These are phyloP conservation scores for Ascosphaera apis DNA, from an alignment of 2,329 filamentous ascomycete species.

Conservation along the genomic window DNA sequence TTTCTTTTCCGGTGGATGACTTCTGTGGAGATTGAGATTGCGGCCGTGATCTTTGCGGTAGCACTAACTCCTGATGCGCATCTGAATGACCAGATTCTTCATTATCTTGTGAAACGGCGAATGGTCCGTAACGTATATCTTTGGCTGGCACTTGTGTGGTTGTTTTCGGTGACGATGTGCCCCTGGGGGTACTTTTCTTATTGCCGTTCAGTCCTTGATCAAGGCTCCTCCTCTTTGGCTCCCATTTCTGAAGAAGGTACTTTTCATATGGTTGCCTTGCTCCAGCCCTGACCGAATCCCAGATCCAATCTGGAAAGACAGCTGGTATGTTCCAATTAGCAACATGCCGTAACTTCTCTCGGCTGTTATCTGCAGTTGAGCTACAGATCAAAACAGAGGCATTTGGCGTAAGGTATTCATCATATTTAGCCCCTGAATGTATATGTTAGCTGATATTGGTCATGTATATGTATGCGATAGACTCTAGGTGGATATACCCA, in stretches of 20 bases:
- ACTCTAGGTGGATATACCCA: slow-evolving; percentile 28
- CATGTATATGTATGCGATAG: neutral
- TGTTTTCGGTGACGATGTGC: neutral
- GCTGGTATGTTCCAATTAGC: slow-evolving; percentile 53
- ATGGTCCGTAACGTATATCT: neutral
- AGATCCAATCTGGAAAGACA: slow-evolving; percentile 66
- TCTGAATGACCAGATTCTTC: too few species aligned
- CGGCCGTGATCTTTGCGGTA: too few species aligned
- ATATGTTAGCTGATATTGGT: slow-evolving; percentile 7
- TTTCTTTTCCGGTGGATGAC: neutral
- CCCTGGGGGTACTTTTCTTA: neutral
- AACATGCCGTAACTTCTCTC: slow-evolving; percentile 60
- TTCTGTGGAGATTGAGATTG: too few species aligned
- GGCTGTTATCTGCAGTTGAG: slow-evolving; percentile 26
- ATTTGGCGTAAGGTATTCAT: slow-evolving; percentile 48
- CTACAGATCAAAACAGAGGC: slow-evolving; percentile 62
- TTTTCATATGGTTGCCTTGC: slow-evolving; percentile 25
- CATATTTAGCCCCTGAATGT: slow-evolving; percentile 44
- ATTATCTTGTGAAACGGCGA: neutral
- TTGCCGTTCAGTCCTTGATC: slow-evolving; percentile 4
- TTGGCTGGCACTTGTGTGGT: neutral
- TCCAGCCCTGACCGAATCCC: slow-evolving; percentile 43
- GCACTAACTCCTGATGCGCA: too few species aligned
- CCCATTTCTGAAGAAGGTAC: slow-evolving; percentile 16
- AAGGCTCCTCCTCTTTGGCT: slow-evolving; percentile 2